phyloP scores from a whole-genome alignment of 2,329 filamentous ascomycete species.

The Fonsecaea pedrosoi region DNA sequence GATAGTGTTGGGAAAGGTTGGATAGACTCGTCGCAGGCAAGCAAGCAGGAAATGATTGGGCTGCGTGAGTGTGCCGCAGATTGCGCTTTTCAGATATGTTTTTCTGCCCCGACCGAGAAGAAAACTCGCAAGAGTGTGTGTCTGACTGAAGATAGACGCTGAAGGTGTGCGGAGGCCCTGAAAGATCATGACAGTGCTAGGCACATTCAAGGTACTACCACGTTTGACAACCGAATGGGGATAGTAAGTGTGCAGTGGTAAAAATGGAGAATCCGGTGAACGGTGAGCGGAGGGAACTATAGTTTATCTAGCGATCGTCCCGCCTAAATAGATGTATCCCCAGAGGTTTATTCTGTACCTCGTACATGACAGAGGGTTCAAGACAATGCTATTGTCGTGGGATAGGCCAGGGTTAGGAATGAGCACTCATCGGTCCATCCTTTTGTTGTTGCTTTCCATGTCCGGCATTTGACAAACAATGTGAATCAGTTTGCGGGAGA shows the following conservation, averaged over 20 bases:
- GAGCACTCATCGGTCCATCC: not conserved
- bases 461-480: constrained; percentile 4
- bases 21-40: not conserved
- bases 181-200: not conserved
- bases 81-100: not conserved
- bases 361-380: not conserved
- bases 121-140: not conserved
- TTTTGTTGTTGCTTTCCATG: constrained; percentile 6
- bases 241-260: not conserved
- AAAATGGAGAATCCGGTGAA: not conserved
- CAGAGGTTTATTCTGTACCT: not conserved
- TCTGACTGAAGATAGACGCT: not conserved
- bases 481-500: not conserved
- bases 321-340: constrained; percentile 1
- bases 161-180: not conserved
- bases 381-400: not conserved
- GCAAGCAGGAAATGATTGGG: not conserved
- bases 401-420: not conserved
- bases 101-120: not conserved
- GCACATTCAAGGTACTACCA: not conserved
- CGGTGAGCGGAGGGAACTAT: not conserved
- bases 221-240: constrained; percentile 2
- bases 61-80: not conserved
- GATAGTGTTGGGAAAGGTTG: not conserved
- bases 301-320: not conserved